phyloP scores from a whole-genome alignment of 2,329 filamentous ascomycete species.

The Fusarium sp. region DNA sequence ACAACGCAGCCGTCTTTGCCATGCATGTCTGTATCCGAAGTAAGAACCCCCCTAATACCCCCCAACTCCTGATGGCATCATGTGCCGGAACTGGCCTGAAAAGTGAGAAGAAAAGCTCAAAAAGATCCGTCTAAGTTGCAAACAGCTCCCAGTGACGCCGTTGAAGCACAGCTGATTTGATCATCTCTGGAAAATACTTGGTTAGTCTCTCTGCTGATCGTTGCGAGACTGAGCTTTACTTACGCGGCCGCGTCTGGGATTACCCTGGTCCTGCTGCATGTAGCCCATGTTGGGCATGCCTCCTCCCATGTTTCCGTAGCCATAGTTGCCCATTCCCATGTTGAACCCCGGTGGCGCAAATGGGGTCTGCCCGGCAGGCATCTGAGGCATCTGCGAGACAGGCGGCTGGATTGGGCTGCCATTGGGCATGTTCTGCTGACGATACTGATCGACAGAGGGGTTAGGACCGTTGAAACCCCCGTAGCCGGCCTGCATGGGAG shows the following conservation, averaged over 20 bases:
- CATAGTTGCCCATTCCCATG: conserved; percentile 60
- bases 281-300: conserved; percentile 65
- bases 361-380: conserved; percentile 57
- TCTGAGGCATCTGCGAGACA: conserved; percentile 58
- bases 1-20: conserved; percentile 29
- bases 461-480: conserved; percentile 63
- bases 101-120: conserved; percentile 32
- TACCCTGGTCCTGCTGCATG: conserved; percentile 66
- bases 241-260: conserved; percentile 70
- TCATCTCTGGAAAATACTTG: conserved; percentile 45
- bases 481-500: conserved; percentile 67
- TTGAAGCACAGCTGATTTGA: conserved; percentile 25
- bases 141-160: conserved; percentile 18
- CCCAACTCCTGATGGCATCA: conserved; percentile 42
- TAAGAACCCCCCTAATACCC: conserved; percentile 28
- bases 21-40: conserved; percentile 33
- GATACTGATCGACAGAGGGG: conserved; percentile 67
- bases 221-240: conserved; percentile 47
- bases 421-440: conserved; percentile 63
- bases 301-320: conserved; percentile 57
- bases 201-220: conserved; percentile 41
- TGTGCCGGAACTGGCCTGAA: conserved; percentile 36
- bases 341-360: conserved; percentile 65
- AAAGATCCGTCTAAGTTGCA: conserved; percentile 36
- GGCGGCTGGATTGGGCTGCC: conserved; percentile 64